phyloP scores from a whole-genome alignment of 116 monocot species.

The Iris pallida region DNA sequence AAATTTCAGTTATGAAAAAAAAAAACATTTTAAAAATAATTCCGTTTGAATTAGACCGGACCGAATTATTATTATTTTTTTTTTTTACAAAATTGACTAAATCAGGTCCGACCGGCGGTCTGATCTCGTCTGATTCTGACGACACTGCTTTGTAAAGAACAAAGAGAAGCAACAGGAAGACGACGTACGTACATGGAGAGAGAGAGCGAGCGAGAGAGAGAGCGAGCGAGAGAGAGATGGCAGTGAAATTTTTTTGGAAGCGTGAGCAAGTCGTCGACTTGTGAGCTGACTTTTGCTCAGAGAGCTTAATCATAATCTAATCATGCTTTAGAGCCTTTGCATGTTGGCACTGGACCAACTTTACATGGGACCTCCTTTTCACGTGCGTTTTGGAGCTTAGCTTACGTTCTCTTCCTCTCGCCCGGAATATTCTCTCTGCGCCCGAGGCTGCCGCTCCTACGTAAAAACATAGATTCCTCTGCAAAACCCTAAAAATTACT shows the following conservation, averaged over 20 bases:
- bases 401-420: constrained; percentile 32
- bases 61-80: no score
- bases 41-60: no score
- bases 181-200: not conserved
- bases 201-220: no score
- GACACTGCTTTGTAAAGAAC: not conserved
- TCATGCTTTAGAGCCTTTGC: constrained; percentile 9
- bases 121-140: no score
- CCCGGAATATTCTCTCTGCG: constrained; percentile 56
- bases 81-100: no score
- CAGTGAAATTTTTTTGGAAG: constrained; percentile 62
- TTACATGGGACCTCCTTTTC: constrained; percentile 20
- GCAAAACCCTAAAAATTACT: constrained; percentile 16
- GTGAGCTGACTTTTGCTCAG: constrained; percentile 49
- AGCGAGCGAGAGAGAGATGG: no score
- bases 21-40: no score
- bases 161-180: not conserved
- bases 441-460: constrained; percentile 4
- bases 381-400: constrained; percentile 59
- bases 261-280: constrained; percentile 37
- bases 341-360: not conserved
- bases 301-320: constrained; percentile 29
- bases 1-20: no score
- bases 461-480: constrained; percentile 43
- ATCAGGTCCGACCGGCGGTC: no score